Evolutionary conservation across 1,139 yeast genomes (phyloP), one percentile per base, ranked within the genome.

Genomic region (Hansenula sp.): DNA sequence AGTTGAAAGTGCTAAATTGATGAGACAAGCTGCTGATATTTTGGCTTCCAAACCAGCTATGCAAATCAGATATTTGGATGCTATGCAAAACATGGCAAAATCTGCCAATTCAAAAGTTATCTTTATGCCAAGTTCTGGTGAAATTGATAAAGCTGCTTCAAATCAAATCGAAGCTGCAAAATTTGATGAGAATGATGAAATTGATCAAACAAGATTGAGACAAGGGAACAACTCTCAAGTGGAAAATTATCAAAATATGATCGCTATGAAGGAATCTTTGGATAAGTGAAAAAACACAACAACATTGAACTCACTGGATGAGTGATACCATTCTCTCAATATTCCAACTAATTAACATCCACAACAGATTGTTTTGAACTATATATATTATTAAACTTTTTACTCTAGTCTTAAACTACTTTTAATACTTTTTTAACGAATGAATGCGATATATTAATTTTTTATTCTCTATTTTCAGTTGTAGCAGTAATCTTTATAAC

Each of bases 11-110:
- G 89, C 90, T 46, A 82, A 81, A 62, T 73, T 82, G 55, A 83
- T 84, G 89, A 74, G 91, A 67, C 79, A 81, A 64, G 89, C 90
- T 27, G 88, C 90, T 41, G 89, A 84, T 62, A 82, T 84, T 46
- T 72, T 84, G 59, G 85, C 87, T 31, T 80, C 87, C 36, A 81
- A 81, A 54, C 81, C 89, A 6, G 91, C 90, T 31, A 81, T 84
- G 87, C 90, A 84, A 68, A 84, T 84, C 59, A 70, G 91, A 62
- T 84, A 84, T 61, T 72, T 84, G 62, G 91, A 84, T 57, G 90
- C 90, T n/a, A 79, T 84, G 79, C 88, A 82, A 63, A 71, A 70
- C 48, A 83, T 84, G 89, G 86, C 89, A 31, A 77, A 70, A 55
- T 60, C 74, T 36, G 70, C 87, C 3, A 75, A 76, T 45, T 67